Conservation (phyloP, 345 rosid species). For the Ceriops decandra region DNA sequence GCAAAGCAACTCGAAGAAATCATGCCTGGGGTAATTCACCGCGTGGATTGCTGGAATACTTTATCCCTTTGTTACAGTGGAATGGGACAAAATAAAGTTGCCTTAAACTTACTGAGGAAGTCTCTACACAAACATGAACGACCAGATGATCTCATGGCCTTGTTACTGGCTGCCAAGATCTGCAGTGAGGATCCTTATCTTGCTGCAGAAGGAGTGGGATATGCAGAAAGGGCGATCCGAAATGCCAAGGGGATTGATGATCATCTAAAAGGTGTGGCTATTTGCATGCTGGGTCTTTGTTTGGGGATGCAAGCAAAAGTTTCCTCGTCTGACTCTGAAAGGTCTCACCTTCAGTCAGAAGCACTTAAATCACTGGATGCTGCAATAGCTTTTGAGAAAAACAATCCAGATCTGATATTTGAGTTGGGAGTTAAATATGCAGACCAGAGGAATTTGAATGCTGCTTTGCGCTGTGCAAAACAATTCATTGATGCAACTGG, state of each 20-base stretch:
- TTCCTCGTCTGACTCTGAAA: conserved; percentile 75
- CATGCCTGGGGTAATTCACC: conserved; percentile 70
- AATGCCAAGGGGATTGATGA: conserved; percentile 59
- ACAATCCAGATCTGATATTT: conserved; percentile 67
- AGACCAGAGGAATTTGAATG: conserved; percentile 70
- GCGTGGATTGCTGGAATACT: conserved; percentile 81
- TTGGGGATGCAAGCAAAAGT: conserved; percentile 74
- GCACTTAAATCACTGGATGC: conserved; percentile 70
- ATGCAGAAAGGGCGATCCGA: conserved; percentile 60
- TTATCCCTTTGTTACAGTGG: conserved; percentile 75
- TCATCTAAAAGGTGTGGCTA: conserved; percentile 73
- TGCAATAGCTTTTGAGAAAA: conserved; percentile 61
- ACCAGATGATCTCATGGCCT: conserved; percentile 66
- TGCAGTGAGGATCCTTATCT: conserved; percentile 64
- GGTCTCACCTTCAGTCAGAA: conserved; percentile 73
- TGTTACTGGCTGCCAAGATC: conserved; percentile 78
- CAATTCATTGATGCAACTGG: conserved; percentile 72
- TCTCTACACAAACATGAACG: conserved; percentile 73
- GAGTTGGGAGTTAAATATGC: conserved; percentile 84
- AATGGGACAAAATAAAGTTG: conserved; percentile 52
- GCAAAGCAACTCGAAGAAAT: conserved; percentile 80
- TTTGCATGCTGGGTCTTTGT: conserved; percentile 76
- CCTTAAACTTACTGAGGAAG: conserved; percentile 74
- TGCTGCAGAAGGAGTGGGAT: conserved; percentile 79
- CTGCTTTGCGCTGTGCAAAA: conserved; percentile 71